Percentiles rank a stretch among this genome's conserved stretches.
Evolutionary conservation across 2,329 filamentous ascomycete species (phyloP).

Genomic region (Trichoderma koningiopsis): DNA sequence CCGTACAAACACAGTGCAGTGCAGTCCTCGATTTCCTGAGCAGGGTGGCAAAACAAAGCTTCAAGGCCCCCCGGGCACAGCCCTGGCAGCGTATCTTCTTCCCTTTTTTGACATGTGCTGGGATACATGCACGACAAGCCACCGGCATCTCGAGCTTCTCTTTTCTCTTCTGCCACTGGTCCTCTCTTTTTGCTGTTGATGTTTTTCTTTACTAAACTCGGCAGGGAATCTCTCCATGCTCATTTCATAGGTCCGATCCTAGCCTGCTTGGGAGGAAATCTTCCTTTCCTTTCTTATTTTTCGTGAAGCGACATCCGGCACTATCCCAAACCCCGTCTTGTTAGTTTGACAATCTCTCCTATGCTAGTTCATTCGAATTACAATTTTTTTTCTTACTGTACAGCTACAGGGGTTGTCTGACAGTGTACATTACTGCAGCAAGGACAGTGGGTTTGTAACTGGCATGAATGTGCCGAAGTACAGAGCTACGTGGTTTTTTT

Average conservation of each 20-base stretch:
- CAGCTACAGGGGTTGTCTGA: background rate
- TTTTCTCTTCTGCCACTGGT: background rate
- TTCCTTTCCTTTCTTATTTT: background rate
- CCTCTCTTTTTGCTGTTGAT: background rate
- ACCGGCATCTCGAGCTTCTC: background rate
- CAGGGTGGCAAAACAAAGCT: background rate
- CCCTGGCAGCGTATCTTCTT: background rate
- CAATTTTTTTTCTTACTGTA: background rate
- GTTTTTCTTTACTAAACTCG: background rate
- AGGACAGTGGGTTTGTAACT: background rate
- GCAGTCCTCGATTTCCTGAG: background rate
- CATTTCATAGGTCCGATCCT: background rate
- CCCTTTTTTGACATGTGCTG: background rate
- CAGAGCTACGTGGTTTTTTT: background rate
- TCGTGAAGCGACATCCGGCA: background rate
- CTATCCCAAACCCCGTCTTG: background rate
- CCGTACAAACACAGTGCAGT: background rate
- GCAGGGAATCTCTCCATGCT: background rate
- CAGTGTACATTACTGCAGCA: background rate
- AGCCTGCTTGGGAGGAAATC: background rate
- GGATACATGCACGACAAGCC: background rate
- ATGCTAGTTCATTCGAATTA: background rate
- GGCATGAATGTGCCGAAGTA: background rate
- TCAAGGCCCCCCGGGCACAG: background rate
- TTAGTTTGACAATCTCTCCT: background rate